Evolutionary conservation across 1,284 basidiomycete species (phyloP).

Genomic region (Marasmius tenuissimus): DNA sequence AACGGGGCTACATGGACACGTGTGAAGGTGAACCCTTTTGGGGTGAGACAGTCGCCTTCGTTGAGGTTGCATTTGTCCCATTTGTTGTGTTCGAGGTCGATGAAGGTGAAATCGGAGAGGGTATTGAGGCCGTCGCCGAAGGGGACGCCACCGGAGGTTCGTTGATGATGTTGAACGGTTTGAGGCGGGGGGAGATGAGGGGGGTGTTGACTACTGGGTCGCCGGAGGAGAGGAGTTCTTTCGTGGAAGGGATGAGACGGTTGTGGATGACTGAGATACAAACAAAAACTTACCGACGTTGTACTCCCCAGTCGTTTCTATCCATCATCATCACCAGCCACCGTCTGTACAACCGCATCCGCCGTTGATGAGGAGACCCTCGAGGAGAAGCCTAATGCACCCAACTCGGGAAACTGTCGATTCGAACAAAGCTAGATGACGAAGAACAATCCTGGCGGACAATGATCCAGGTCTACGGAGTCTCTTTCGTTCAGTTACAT

Average conservation of each 20-base stretch:
- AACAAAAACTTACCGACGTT: slow-evolving; percentile 28
- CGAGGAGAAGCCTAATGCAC: too few relatives aligned
- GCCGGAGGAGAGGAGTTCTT: slow-evolving; percentile 30
- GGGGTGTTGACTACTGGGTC: slow-evolving; percentile 31
- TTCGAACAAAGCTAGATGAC: too few relatives aligned
- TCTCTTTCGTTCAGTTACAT: too few relatives aligned
- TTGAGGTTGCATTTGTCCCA: slow-evolving; percentile 35
- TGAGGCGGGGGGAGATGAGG: slow-evolving; percentile 29
- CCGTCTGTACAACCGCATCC: too few relatives aligned
- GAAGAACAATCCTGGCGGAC: too few relatives aligned
- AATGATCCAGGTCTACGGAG: too few relatives aligned
- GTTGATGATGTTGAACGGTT: slow-evolving; percentile 33
- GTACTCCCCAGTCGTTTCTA: slow-evolving; percentile 23
- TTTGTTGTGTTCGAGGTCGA: slow-evolving; percentile 31
- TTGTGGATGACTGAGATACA: not conserved
- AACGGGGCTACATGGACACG: slow-evolving; percentile 29
- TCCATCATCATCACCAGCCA: too few relatives aligned
- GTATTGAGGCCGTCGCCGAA: slow-evolving; percentile 39
- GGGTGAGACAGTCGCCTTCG: slow-evolving; percentile 37
- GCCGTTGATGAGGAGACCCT: too few relatives aligned
- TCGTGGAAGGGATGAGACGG: not conserved
- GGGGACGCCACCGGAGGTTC: slow-evolving; percentile 34
- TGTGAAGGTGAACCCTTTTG: slow-evolving; percentile 38
- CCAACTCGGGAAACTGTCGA: too few relatives aligned
- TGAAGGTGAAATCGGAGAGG: slow-evolving; percentile 32